Percentiles rank a stretch among this genome's conserved stretches.
These are phyloP conservation scores for Adansonia rubrostipa DNA, from an alignment of 441 rosid genomes.

Conservation along the genomic window DNA sequence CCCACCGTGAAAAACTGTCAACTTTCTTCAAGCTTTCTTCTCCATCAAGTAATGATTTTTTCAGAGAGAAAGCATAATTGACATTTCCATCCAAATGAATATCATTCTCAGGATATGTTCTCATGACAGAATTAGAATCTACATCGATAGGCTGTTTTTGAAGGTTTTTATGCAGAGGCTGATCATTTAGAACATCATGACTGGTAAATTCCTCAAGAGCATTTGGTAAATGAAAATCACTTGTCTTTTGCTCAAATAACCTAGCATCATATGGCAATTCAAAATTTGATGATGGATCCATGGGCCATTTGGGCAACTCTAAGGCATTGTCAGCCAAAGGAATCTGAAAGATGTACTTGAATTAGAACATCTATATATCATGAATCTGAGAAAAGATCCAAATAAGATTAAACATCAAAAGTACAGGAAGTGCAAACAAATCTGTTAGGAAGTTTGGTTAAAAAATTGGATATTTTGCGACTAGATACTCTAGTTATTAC, in stretches of 20 bases:
- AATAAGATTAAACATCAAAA: conserved; percentile 17
- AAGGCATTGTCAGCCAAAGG: conserved; percentile 43
- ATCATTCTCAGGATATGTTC: conserved; percentile 45
- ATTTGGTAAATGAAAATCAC: conserved; percentile 29
- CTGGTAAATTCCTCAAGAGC: conserved; percentile 41
- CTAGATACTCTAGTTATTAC: neutral
- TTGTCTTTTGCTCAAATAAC: conserved; percentile 54
- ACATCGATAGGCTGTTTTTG: conserved; percentile 38
- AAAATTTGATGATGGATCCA: conserved; percentile 46
- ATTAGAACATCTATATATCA: conserved; percentile 31
- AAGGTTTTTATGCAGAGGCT: conserved; percentile 39
- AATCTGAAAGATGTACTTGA: conserved; percentile 42
- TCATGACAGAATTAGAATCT: conserved; percentile 38
- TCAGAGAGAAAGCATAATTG: conserved; percentile 45
- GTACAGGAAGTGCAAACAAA: neutral
- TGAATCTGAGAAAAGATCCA: neutral
- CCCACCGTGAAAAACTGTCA: conserved; percentile 94
- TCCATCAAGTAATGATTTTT: conserved; percentile 53
- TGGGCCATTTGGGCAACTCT: conserved; percentile 42
- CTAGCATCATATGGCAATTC: conserved; percentile 51
- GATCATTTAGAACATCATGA: conserved; percentile 49
- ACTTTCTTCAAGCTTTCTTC: conserved; percentile 84
- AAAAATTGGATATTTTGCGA: neutral
- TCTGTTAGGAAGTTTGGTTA: neutral
- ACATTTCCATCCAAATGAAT: conserved; percentile 45